Evolutionary conservation across 1,284 basidiomycete genomes (phyloP), one percentile per base, ranked within the genome.

Genomic region (Ustilago curta): DNA sequence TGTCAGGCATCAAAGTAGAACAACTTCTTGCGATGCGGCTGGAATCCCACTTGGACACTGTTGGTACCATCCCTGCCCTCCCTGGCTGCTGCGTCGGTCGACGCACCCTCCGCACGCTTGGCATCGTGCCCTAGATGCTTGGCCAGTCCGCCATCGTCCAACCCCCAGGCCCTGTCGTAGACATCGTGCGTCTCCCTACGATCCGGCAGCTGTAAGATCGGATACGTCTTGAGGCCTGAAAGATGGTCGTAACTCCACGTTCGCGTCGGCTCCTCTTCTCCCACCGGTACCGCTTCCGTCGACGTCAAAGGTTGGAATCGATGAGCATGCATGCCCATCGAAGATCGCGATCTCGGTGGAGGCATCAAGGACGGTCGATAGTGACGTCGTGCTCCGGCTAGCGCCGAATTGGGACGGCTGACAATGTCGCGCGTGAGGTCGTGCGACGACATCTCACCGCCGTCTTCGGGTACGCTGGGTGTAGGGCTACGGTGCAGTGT

Each of bases 1-100:
- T n/a, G n/a, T 61, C 49, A 77, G 14, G 77, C 75, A 51, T 78
- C 79, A 70, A 80, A 80, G 52, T 79, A 77, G 67, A 80, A 80
- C 11, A 80, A 55, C 58, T 73, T 73, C 56, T 79, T 80, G 1
- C 78, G 65, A 25, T 77, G 73, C 19, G 52, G 64, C 48, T 63
- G 71, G 32, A 64, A 68, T 12, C 59, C 70, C 55, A 47, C 50
- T 53, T 61, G 69, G 19, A 69, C 59, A 27, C 27, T 27, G 7
- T 27, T 27, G 8, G 39, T 43, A 14, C 40, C 31, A 7, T 27
- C 27, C 27, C 21, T 19, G 18, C 25, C 42, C 4, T 8, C 47
- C 32, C 14, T 27, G 18, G 19, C 40, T 14, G 23, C 16, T 19
- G 23, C 35, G 27, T 14, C 23, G 21, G 16, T 42, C n/a, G n/a